Evolutionary conservation across 768 basidiomycete genomes (phyloP), one percentile per base, ranked within the genome.

Genomic region (Lactarius evosmus): DNA sequence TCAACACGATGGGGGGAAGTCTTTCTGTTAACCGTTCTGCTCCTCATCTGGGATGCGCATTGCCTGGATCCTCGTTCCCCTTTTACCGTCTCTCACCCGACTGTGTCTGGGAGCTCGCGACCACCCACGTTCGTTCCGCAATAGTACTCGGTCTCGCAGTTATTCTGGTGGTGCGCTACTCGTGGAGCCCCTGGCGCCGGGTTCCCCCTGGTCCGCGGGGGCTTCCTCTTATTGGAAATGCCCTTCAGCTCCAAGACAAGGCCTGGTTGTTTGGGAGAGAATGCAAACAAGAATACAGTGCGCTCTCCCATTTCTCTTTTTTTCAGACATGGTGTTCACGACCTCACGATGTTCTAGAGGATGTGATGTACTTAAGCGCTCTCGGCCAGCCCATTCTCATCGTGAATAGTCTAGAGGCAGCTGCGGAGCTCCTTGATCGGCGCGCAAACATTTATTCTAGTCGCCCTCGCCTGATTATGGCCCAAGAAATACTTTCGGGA

Each of bases 401-500:
- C 41, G 9, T 44, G 41, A 44, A 44, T 14, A 44, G 41, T n/a
- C 9, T 44, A 19, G 22, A 22, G n/a, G 41, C 41, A 44, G 41
- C 41, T 44, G 41, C n/a, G 11, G 41, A 44, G n/a, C 41, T 44
- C n/a, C 41, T 44, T 44, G 41, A 44, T 44, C 41, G 41, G 3
- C 41, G 41, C 22, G 8, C 41, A 11, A 22, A 1, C 41, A 44
- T 44, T 22, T 44, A 44, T 44, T 44, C 41, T 22, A n/a, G 8
- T 22, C 41, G 41, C n/a, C 41, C 41, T 11, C 41, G n/a, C 41
- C 7, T 44, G 41, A 44, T 75, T 33, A 70, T 76, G 19, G 71
- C 66, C 2, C 63, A 62, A 19, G 74, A 78, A 33, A 60, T 74
- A 49, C 60, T 77, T 36, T 72, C 73, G 3, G 71, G 75, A 12